Conservation (phyloP, 257 asterid genomes). For the Solanum dulcamara region DNA sequence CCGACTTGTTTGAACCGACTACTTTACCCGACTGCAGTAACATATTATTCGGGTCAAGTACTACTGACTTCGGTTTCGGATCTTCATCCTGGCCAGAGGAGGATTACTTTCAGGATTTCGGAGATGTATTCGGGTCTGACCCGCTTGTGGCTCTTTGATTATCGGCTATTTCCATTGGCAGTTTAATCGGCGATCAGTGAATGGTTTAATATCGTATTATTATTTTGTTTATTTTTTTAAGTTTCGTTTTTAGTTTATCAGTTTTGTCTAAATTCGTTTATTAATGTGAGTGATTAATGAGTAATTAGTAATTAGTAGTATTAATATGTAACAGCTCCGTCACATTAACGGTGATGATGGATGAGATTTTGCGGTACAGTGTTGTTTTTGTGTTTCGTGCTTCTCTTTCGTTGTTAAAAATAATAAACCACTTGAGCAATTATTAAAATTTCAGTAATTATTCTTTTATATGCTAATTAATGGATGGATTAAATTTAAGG, state of each 20-base stretch:
- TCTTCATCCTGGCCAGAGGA: conserved; percentile 29
- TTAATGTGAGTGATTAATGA: background rate
- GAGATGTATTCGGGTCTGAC: conserved; percentile 91
- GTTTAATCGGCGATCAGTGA: background rate
- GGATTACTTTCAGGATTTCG: conserved; percentile 59
- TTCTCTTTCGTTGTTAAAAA: background rate
- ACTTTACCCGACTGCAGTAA: conserved; percentile 23
- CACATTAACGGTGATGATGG: conserved; percentile 22
- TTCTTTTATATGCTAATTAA: background rate
- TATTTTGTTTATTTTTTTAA: background rate
- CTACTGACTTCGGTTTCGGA: conserved; percentile 27
- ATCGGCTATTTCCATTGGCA: background rate
- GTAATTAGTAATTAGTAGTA: background rate
- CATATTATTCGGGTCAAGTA: conserved; percentile 32
- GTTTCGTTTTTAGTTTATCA: background rate
- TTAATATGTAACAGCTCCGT: conserved; percentile 5
- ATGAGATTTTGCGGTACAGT: conserved; percentile 10
- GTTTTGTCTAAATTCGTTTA: conserved; percentile 6
- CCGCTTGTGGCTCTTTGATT: conserved; percentile 47
- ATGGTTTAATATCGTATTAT: background rate
- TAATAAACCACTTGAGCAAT: background rate
- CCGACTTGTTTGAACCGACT: conserved; percentile 35
- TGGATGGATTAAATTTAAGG: background rate
- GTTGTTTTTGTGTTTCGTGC: conserved; percentile 17
- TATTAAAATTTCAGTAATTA: background rate